phyloP scores from a whole-genome alignment of 495 filamentous ascomycete genomes.

The Cercophora samala region DNA sequence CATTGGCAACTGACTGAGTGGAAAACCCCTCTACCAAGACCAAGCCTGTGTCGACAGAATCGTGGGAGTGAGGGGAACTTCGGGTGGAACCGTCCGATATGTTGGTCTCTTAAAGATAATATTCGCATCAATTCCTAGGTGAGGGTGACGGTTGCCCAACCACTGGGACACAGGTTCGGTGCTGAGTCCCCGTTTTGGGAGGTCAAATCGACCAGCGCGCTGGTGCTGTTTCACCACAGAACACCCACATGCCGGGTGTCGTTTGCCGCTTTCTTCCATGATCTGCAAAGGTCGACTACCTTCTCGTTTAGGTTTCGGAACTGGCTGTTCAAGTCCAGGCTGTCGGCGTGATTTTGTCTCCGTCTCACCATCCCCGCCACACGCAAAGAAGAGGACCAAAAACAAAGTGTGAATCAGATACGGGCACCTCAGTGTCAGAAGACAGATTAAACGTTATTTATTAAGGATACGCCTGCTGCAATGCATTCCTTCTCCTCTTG shows the following conservation, averaged over 20 bases:
- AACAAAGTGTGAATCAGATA: not conserved
- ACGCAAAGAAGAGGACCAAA: not conserved
- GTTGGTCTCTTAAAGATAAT: not conserved
- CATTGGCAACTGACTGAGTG: not conserved
- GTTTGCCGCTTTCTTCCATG: not conserved
- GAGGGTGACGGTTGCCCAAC: not conserved
- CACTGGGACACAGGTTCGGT: not conserved
- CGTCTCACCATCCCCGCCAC: not conserved
- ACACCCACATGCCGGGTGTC: not conserved
- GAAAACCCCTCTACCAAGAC: not conserved
- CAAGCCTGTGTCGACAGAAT: not conserved
- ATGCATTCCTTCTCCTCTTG: not conserved
- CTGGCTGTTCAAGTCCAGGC: not conserved
- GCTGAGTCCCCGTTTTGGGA: not conserved
- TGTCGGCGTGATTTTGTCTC: not conserved
- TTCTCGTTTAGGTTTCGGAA: not conserved
- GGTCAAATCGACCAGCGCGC: not conserved
- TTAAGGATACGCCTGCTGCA: not conserved
- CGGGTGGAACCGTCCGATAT: conserved; percentile 1
- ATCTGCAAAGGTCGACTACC: not conserved
- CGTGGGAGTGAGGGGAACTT: not conserved
- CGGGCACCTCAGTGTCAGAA: too few relatives aligned
- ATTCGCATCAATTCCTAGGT: not conserved
- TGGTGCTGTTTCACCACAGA: not conserved
- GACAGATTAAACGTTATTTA: not conserved